Base-by-base conservation (phyloP, 2,329 filamentous ascomycete genomes). In the Apiospora malaysiana region DNA sequence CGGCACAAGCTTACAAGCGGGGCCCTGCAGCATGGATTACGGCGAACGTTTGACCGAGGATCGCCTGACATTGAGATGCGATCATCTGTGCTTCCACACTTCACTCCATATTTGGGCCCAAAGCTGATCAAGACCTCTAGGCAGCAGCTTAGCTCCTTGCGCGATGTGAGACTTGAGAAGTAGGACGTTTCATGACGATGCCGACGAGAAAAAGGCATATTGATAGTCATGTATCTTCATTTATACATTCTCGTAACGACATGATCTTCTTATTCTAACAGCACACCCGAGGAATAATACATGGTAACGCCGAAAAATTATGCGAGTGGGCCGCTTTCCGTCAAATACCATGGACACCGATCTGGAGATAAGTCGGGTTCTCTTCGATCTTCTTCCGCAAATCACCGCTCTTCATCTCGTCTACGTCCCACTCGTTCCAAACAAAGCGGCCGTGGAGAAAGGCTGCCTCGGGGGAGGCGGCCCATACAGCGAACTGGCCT, bases 361-460 rank as follows among this genome's bases (percentile, higher is more conserved):
- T 70, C 68, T 72, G 75, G 32, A 78, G 70, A 46, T 69, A 78
- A 4, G 46, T 12, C 16, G 70, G 68, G 10, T 78, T 74, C 42
- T 76, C 74, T 5, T 77, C 75, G 56, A 79, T 76, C 14, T 70
- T 72, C 67, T 77, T 76, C 70, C 75, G n/a, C 56, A 63, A 14
- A 14, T 40, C 32, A 4, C 56, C 56, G 18, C 56, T 77, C 75
- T 83, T 83, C 47, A 88, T 79, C 73, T 87, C 85, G 49, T 85
- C 80, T 0, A 87, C 81, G 75, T 88, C 86, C 86, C 85, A 88
- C 25, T 84, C 84, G 14, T 82, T 80, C 82, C 84, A 87, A 0
- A 87, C 74, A 32, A 84, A 83, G 59, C 83, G 84, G 2, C 82
- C 79, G 49, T 81, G 83, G 32, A 88, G 74, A 72, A 88, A 87